Base-by-base conservation (phyloP, 2,329 filamentous ascomycete genomes). In the Sporothrix curviconia region DNA sequence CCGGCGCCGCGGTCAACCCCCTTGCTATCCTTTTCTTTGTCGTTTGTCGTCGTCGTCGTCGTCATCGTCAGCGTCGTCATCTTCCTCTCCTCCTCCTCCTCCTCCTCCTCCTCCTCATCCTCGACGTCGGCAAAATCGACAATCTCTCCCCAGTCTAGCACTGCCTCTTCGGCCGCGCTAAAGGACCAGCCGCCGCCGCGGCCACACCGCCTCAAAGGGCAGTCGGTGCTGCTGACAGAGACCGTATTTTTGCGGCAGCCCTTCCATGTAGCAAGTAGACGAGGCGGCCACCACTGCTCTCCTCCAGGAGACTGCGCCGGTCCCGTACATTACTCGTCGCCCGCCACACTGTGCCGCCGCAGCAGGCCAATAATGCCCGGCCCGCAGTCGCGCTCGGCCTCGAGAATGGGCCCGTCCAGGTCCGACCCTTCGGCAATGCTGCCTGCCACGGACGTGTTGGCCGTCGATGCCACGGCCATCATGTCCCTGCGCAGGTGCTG, bases 171-270 rank as follows among this genome's bases (percentile, higher is more conserved):
- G 1, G 86, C 88, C 44, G 86, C 79, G 58, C 85, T 84, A 68
- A 92, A 92, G 4, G 87, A 91, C 61, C 92, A 77, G 43, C 87
- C n/a, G n/a, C n/a, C n/a, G 81, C 1, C 87, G 83, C 1, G 87
- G 82, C 81, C 85, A 89, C 58, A 81, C 71, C 7, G 55, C 37
- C 14, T 42, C 58, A 12, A 52, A 37, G 5, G 58, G 56, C 15
- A 47, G 28, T 25, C 28, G 5, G 5, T 32, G 28, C 28, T 32
- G n/a, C n/a, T n/a, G n/a, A n/a, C n/a, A n/a, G n/a, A n/a, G n/a
- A n/a, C n/a, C n/a, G n/a, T n/a, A n/a, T n/a, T 24, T 14, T 3
- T 32, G 19, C 2, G 24, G 2, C 5, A 24, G 17, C 34, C 12
- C 24, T 1, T 67, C n/a, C n/a, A n/a, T n/a, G n/a, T n/a, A n/a